Percentiles rank a stretch among this genome's conserved stretches.
phyloP scores from a whole-genome alignment of 768 basidiomycete species.

The Auriscalpium microsporum region DNA sequence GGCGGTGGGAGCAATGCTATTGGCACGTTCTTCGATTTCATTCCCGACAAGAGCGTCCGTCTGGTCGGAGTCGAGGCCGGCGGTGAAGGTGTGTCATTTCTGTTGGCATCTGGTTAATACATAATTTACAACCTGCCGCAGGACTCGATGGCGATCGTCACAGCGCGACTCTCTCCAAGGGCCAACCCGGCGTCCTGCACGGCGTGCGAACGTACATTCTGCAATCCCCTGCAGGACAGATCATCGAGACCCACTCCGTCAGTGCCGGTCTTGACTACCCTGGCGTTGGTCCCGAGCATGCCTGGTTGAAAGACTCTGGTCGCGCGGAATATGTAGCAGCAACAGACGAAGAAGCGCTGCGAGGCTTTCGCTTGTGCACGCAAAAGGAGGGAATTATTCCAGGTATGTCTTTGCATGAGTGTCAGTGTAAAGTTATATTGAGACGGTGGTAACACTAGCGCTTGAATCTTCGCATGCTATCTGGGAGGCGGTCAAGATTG shows the following conservation, averaged over 20 bases:
- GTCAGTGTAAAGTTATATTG: neutral
- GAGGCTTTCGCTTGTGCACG: conserved; percentile 86
- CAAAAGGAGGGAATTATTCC: conserved; percentile 97
- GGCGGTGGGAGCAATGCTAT: conserved; percentile 98
- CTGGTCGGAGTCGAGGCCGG: conserved; percentile 95
- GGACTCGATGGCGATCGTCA: conserved; percentile 80
- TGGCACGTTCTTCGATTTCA: conserved; percentile 96
- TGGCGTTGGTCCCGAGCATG: conserved; percentile 96
- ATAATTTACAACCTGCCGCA: conserved; percentile 18
- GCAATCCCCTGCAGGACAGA: conserved; percentile 83
- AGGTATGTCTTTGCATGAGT: conserved; percentile 35
- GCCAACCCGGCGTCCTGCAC: conserved; percentile 90
- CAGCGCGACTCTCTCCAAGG: conserved; percentile 88
- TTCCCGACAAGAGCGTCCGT: conserved; percentile 75
- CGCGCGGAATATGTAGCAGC: conserved; percentile 90
- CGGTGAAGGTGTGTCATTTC: conserved; percentile 65
- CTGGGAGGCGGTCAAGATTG: conserved; percentile 83
- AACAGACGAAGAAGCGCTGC: conserved; percentile 88
- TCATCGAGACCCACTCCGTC: conserved; percentile 95
- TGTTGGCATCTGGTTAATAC: neutral
- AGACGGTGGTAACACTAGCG: conserved; percentile 38
- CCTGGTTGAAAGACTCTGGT: conserved; percentile 92
- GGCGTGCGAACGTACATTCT: conserved; percentile 94
- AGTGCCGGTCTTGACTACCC: conserved; percentile 96
- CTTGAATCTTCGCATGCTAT: conserved; percentile 94